Base-by-base conservation (phyloP, 192 early-diverging fungal species). In the Umbelopsis isabellina region DNA sequence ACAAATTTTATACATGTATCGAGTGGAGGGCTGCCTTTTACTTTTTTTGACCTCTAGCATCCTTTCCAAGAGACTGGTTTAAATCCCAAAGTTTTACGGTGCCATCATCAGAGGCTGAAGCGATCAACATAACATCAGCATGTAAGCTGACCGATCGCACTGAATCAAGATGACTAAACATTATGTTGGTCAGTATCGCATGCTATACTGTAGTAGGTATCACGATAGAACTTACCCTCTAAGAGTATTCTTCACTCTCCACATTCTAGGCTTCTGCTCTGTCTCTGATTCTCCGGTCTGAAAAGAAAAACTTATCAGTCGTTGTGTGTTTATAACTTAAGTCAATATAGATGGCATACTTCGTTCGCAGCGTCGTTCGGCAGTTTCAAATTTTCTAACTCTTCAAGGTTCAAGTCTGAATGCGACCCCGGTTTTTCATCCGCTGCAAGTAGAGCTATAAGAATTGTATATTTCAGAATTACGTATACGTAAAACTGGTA, bases 81-180 rank as follows among this genome's bases (percentile, higher is more conserved):
- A 93, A 69, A 58, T 92, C 87, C 91, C 91, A 93, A 48, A 94
- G 73, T 68, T 91, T 92, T 45, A 90, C 86, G 0, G 93, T 94
- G 12, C 85, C 84, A 76, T 95, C 94, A 70, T 95, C 94, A 8
- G 90, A 91, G 20, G 88, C 91, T 10, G 92, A 87, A 27, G 91
- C 70, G 23, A 94, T 70, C 0, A 85, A 58, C 33, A 78, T 78
- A 18, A 89, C 82, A 7, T 65, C 79, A 12, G 86, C 83, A 61
- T 91, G 82, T 37, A 90, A 93, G 18, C 75, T 73, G 20, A 92
- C 66, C 9, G 86, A 53, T 51, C 92, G 82, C 4, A 93, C 85
- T 4, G 87, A 75, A 70, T 93, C 92, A 11, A 93, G 75, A 68
- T 93, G 92, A 66, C 90, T 92, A 79, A 25, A 46, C 16, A 46